Percentiles rank a stretch among this genome's conserved stretches.
These are phyloP conservation scores for Pythium rhizo-oryzae DNA, from an alignment of 352 stramenopile genomes.

Conservation along the genomic window DNA sequence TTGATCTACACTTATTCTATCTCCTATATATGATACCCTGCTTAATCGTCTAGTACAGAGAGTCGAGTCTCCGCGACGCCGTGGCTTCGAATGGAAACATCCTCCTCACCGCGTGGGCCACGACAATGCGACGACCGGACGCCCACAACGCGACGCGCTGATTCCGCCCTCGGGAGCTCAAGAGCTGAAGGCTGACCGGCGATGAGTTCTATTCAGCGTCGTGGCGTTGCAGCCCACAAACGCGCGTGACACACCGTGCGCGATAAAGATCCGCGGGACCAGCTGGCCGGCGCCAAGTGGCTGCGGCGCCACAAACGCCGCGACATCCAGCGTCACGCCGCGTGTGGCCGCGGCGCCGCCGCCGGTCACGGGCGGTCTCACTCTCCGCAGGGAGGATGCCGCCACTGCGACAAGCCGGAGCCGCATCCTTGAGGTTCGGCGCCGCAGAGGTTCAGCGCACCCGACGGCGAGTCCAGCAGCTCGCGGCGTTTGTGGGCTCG, in stretches of 20 bases:
- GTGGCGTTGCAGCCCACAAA: slow-evolving; percentile 5
- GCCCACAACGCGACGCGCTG: background rate
- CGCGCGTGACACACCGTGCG: slow-evolving; percentile 1
- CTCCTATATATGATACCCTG: too few relatives aligned
- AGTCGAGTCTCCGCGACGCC: too few relatives aligned
- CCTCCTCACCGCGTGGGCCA: background rate
- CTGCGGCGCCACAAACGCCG: slow-evolving; percentile 13
- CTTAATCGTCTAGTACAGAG: too few relatives aligned
- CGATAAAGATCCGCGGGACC: slow-evolving; percentile 12
- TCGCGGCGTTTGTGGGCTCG: slow-evolving; percentile 17
- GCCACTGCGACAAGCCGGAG: slow-evolving; percentile 8
- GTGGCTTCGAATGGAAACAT: background rate
- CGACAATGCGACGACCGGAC: background rate
- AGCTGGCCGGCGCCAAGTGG: slow-evolving; percentile 3
- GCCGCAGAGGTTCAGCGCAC: slow-evolving; percentile 8
- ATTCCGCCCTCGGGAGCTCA: background rate
- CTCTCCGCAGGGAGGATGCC: background rate
- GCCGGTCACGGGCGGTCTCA: background rate
- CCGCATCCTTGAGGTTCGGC: slow-evolving; percentile 15
- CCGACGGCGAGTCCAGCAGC: slow-evolving; percentile 13
- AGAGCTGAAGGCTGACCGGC: background rate
- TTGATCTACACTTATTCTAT: too few relatives aligned
- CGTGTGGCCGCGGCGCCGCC: background rate
- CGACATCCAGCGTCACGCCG: slow-evolving; percentile 18
- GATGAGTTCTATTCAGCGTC: background rate